Base-by-base conservation (phyloP, 192 early-diverging fungal species). In the Spinellus fusiger region DNA sequence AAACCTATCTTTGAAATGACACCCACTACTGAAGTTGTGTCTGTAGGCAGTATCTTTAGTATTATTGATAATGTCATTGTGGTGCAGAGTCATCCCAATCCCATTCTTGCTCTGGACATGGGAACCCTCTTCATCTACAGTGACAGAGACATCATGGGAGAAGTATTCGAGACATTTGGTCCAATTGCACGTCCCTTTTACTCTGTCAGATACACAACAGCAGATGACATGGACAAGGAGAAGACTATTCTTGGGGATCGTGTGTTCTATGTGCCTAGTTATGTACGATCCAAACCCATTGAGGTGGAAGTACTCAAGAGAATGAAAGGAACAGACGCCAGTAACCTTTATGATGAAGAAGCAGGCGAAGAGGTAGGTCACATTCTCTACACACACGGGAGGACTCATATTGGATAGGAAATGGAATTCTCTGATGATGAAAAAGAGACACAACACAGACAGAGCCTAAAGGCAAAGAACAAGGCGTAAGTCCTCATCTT, bases 401-500 rank as follows among this genome's bases (percentile, higher is more conserved):
- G 22, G 8, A 32, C 40, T 59, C 29, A 15, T 37, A 46, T 64
- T 49, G 29, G 12, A 48, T 56, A 89, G 57, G 89, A 92, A 22
- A 68, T 91, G 70, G 94, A 95, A 62, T 98, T 96, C 68, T 96
- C 93, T 13, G 95, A 98, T 70, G 95, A 98, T 69, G 95, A 98
- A 62, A 68, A 87, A 50, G 95, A 98, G 65, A 62, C 65, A 54
- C 77, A 83, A 46, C 71, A 81, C 49, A 85, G 75, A 49, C 54
- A 70, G 27, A 62, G 59, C 47, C 83, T 84, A 56, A 74, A 74
- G 34, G 61, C 58, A 48, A 66, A 73, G 60, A 73, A 73, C 18
- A 73, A 74, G 53, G 66, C 61, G 63, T 66, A 61, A 64, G 69
- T 37, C 4, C 31, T 28, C 25, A 25, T 15, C 0, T 52, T 53